Evolutionary conservation across 2,329 filamentous ascomycete species (phyloP), one percentile per base, ranked within the genome.

Genomic region (Parastagonospora nodorum): DNA sequence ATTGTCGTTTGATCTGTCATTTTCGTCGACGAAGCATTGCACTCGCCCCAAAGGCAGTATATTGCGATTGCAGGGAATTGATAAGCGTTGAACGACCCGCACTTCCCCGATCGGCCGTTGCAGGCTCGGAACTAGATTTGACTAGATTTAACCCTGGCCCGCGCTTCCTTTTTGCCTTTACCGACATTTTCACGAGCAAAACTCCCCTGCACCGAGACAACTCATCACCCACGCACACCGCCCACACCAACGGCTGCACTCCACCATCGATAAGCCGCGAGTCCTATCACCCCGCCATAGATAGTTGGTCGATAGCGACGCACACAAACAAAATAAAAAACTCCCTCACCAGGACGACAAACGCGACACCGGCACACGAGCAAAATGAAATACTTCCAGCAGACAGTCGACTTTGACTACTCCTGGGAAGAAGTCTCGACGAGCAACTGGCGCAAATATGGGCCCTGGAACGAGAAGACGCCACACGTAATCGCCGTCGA

Each of bases 381-480:
- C 48, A 49, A 44, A 54, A 97, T 99, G 94, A 96, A 95, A 83
- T 90, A 97, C 77, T 97, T 97, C 71, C 90, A 90, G 64, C 95
- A 91, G 69, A 81, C 82, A 33, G 90, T 91, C 77, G 92, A 91
- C 55, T 99, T 95, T 78, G 84, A 96, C 79, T 99, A 99, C 82
- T 96, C 93, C 39, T 99, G 94, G 94, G 91, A 96, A 70, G 93
- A 97, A 76, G 94, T 99, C 31, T 96, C 92, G 24, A 92, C 91
- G 11, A 92, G 90, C 73, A 99, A 99, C 83, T 99, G 94, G 94
- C 88, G 87, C 65, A 99, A 99, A 77, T 99, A 99, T 78, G 95
- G 91, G 69, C 93, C 93, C 15, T 97, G 94, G 93, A 99, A 99
- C 80, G 89, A 97, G 75, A 94, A 96, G 78, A 92, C 90, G n/a